Conservation (phyloP, 495 filamentous ascomycete genomes). For the Monascus purpureus region DNA sequence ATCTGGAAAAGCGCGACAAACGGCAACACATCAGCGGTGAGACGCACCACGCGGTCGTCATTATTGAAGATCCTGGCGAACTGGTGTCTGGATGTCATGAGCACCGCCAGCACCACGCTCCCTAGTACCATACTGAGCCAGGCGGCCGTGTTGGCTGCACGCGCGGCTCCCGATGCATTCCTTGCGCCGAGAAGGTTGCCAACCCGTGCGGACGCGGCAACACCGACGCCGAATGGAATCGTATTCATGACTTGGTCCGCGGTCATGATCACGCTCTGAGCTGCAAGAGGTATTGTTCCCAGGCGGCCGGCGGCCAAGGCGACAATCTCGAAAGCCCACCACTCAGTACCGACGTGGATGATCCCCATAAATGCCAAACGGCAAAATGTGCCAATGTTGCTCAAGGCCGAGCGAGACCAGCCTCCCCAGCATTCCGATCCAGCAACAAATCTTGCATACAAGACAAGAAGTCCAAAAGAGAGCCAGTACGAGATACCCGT, state of each 20-base stretch:
- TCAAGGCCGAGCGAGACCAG: conserved; percentile 48
- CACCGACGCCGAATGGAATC: conserved; percentile 80
- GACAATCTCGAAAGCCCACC: conserved; percentile 98
- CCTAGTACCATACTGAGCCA: conserved; percentile 60
- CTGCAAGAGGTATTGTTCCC: conserved; percentile 70
- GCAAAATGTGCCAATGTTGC: conserved; percentile 58
- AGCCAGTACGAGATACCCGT: conserved; percentile 81
- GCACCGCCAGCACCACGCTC: conserved; percentile 47
- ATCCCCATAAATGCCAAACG: conserved; percentile 66
- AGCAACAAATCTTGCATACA: conserved; percentile 57
- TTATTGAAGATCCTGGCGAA: conserved; percentile 81
- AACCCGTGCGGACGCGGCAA: conserved; percentile 66
- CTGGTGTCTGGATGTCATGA: conserved; percentile 61
- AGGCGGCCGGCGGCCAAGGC: conserved; percentile 74
- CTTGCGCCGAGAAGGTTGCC: conserved; percentile 71
- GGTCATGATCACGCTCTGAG: conserved; percentile 91
- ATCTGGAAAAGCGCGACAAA: conserved; percentile 92
- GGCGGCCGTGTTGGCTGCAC: conserved; percentile 67
- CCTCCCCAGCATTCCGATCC: conserved; percentile 80
- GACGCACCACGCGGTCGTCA: conserved; percentile 54
- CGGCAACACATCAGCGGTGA: conserved; percentile 74
- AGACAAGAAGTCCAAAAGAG: conserved; percentile 63
- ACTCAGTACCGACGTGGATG: conserved; percentile 85
- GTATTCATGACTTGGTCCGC: conserved; percentile 88
- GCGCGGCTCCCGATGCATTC: conserved; percentile 51